Evolutionary conservation across 176 grass and related monocot genomes (phyloP).

Genomic region (Zoysia pacifica): DNA sequence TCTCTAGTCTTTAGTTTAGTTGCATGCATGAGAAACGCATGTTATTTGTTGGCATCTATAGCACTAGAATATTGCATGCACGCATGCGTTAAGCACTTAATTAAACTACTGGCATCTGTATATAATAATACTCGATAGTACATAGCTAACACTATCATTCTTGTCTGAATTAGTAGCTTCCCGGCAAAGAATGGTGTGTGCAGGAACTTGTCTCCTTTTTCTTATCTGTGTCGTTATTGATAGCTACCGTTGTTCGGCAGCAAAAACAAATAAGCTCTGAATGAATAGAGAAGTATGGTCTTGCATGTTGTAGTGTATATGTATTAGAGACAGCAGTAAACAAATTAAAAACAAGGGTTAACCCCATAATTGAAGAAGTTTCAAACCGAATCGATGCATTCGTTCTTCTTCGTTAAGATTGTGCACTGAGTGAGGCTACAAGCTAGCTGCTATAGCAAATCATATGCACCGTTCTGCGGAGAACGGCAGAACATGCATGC

Average conservation of each 20-base stretch:
- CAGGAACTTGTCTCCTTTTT: not conserved
- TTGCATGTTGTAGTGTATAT: not conserved
- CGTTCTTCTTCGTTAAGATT: too few species aligned
- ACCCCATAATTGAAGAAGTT: not conserved
- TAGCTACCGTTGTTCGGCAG: not conserved
- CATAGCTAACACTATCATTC: not conserved
- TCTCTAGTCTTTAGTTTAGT: not conserved
- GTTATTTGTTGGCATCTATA: slow-evolving; percentile 1
- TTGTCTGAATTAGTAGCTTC: not conserved
- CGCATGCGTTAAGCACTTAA: not conserved
- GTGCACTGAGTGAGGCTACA: too few species aligned
- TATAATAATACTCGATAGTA: not conserved
- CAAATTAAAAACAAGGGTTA: too few species aligned
- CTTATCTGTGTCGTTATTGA: not conserved
- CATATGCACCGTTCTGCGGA: too few species aligned
- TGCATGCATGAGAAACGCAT: slow-evolving; percentile 29
- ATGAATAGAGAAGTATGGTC: too few species aligned
- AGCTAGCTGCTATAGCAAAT: too few species aligned
- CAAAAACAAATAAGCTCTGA: not conserved
- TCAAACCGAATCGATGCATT: not conserved
- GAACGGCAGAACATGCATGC: slow-evolving; percentile 9
- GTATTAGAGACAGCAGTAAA: not conserved
- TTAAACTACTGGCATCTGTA: not conserved
- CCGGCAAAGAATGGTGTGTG: not conserved
- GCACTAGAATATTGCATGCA: slow-evolving; percentile 21